Base-by-base conservation (phyloP, 1,139 yeast genomes). In the Magnusiomyces sp. region DNA sequence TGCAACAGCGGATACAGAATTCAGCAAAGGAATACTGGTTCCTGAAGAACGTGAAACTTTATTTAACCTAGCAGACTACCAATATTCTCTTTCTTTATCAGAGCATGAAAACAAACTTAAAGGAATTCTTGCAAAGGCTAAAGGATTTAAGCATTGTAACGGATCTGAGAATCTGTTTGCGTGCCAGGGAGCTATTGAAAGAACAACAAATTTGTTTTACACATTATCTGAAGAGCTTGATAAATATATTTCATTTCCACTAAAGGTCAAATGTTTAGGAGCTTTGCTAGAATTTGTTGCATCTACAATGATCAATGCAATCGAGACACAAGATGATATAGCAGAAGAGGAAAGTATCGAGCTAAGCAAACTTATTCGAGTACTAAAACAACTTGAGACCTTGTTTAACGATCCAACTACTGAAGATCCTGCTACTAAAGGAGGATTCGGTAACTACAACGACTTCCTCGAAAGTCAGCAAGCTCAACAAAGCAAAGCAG, bases 301-400 rank as follows among this genome's bases (percentile, higher is more conserved):
- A 6, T 53, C 57, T 1, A 45, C 58, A 5, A 50, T 64, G 6
- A 59, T 65, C 32, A 44, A 50, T 1, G 54, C 55, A 9, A 56
- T 67, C 11, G 64, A 60, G 46, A 52, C 56, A 5, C 55, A 56
- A 43, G 55, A 53, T 13, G 69, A 65, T 40, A 67, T 69, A 44
- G 59, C 70, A 1, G 70, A 62, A 41, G 59, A 53, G 17, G 71
- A 69, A 45, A 60, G 67, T 31, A 55, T 56, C 33, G 62, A 60
- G 42, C 54, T 66, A 32, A 56, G 66, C 13, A 52, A 55, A 32
- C 51, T 61, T 13, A 58, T 63, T n/a, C 48, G 56, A 17, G 56
- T 56, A 11, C 54, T 66, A 11, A 43, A 43, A 13, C 50, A 46
- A 27, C 51, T 64, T 3, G 66, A 59, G 19, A 58, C 56, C 31